Conservation (phyloP, 306 rosid genomes). For the Pachyrhizus erosus region DNA sequence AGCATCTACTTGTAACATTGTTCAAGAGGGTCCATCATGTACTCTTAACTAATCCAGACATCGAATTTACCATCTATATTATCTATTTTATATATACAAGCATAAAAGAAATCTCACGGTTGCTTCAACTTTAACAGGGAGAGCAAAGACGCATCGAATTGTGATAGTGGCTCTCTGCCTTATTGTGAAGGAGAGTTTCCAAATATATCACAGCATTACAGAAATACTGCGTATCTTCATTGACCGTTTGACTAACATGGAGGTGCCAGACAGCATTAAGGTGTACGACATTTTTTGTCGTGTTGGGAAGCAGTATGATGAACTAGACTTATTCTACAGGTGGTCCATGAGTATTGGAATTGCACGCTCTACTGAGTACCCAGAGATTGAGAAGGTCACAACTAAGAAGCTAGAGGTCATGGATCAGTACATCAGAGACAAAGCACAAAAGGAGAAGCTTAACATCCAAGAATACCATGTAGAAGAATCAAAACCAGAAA, state of each 20-base stretch:
- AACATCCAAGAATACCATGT: background rate
- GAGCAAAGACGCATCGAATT: conserved; percentile 71
- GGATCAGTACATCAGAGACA: conserved; percentile 79
- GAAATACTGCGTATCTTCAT: conserved; percentile 64
- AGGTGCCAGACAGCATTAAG: conserved; percentile 58
- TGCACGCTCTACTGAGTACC: conserved; percentile 81
- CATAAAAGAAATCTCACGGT: conserved; percentile 12
- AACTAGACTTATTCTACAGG: conserved; percentile 67
- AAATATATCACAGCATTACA: conserved; percentile 64
- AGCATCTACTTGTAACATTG: background rate
- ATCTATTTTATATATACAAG: background rate
- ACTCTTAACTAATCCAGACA: conserved; percentile 1
- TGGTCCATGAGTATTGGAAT: conserved; percentile 76
- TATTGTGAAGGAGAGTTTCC: conserved; percentile 79
- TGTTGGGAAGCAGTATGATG: conserved; percentile 82
- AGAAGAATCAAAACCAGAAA: background rate
- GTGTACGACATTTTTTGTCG: conserved; percentile 80
- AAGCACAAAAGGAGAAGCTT: conserved; percentile 39
- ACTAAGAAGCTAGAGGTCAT: conserved; percentile 70
- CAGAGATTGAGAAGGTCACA: conserved; percentile 78
- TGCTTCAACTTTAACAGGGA: conserved; percentile 55
- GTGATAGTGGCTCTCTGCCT: conserved; percentile 80
- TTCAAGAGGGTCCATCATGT: background rate
- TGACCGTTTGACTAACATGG: conserved; percentile 71
- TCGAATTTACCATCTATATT: background rate